phyloP scores from a whole-genome alignment of 1,284 basidiomycete genomes.

The Malassezia caprae region DNA sequence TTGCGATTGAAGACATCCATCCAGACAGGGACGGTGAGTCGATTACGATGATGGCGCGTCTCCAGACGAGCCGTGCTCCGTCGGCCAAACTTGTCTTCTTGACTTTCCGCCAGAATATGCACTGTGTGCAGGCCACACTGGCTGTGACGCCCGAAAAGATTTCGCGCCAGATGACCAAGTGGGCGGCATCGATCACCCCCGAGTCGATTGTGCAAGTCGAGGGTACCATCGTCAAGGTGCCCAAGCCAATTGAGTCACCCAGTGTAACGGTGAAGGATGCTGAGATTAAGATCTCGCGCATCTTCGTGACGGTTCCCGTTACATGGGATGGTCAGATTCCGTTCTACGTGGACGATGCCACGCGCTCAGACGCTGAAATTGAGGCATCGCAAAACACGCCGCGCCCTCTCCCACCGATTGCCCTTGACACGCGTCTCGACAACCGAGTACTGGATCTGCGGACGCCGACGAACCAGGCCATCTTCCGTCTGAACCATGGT shows the following conservation, averaged over 20 bases:
- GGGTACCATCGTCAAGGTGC: slow-evolving; percentile 56
- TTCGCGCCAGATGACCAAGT: slow-evolving; percentile 97
- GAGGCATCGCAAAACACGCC: slow-evolving; percentile 51
- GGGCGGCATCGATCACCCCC: slow-evolving; percentile 64
- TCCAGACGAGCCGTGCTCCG: slow-evolving; percentile 74
- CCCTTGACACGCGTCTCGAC: slow-evolving; percentile 75
- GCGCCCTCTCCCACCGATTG: slow-evolving; percentile 40
- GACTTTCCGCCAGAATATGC: slow-evolving; percentile 74
- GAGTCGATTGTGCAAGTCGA: slow-evolving; percentile 91
- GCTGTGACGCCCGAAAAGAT: slow-evolving; percentile 67
- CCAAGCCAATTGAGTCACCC: slow-evolving; percentile 73
- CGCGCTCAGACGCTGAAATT: slow-evolving; percentile 67
- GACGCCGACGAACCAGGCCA: slow-evolving; percentile 88
- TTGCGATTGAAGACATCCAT: slow-evolving; percentile 61
- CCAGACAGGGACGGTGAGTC: slow-evolving; percentile 64
- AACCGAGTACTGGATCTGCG: slow-evolving; percentile 89
- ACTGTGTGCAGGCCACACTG: slow-evolving; percentile 81
- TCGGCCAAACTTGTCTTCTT: slow-evolving; percentile 83
- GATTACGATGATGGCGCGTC: slow-evolving; percentile 75
- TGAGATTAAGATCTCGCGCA: slow-evolving; percentile 76
- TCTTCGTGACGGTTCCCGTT: slow-evolving; percentile 72
- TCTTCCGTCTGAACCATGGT: slow-evolving; percentile 82
- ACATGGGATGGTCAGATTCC: slow-evolving; percentile 57
- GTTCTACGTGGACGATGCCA: slow-evolving; percentile 87
- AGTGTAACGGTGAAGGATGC: slow-evolving; percentile 81